These are phyloP conservation scores for Ettlia oleoabundans DNA, from an alignment of 139 green algal species.

Conservation along the genomic window DNA sequence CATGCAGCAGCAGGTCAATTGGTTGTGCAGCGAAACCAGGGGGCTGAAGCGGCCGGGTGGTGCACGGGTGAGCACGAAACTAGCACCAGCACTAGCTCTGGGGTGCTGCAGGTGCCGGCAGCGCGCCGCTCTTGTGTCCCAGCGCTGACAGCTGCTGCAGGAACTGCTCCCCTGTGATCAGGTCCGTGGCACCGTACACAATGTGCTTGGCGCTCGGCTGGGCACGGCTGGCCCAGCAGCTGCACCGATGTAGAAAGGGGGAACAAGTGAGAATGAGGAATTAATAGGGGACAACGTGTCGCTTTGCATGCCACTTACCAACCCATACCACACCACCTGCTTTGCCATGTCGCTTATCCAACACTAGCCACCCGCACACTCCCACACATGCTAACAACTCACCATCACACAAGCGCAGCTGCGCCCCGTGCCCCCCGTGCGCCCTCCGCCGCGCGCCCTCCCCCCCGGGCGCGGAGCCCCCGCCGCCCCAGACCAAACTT, in stretches of 20 bases:
- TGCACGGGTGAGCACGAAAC: background rate
- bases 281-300: background rate
- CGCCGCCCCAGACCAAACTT: background rate
- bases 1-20: background rate
- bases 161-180: constrained; percentile 83
- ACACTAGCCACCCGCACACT: too few relatives aligned
- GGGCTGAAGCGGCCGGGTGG: background rate
- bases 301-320: too few relatives aligned
- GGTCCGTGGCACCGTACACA: constrained; percentile 94
- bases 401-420: too few relatives aligned
- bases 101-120: background rate
- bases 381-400: too few relatives aligned
- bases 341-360: too few relatives aligned
- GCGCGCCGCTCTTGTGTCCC: constrained; percentile 52
- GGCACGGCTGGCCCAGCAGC: constrained; percentile 36
- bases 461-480: background rate
- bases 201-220: constrained; percentile 68
- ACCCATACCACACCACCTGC: background rate
- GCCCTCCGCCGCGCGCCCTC: too few relatives aligned
- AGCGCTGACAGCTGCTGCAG: constrained; percentile 83
- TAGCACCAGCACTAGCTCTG: background rate
- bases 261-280: background rate
- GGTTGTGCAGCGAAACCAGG: too few relatives aligned
- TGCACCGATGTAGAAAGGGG: background rate
- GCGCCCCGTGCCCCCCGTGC: too few relatives aligned